Base-by-base conservation (phyloP, 2,329 filamentous ascomycete species). In the Colletotrichum karsti region DNA sequence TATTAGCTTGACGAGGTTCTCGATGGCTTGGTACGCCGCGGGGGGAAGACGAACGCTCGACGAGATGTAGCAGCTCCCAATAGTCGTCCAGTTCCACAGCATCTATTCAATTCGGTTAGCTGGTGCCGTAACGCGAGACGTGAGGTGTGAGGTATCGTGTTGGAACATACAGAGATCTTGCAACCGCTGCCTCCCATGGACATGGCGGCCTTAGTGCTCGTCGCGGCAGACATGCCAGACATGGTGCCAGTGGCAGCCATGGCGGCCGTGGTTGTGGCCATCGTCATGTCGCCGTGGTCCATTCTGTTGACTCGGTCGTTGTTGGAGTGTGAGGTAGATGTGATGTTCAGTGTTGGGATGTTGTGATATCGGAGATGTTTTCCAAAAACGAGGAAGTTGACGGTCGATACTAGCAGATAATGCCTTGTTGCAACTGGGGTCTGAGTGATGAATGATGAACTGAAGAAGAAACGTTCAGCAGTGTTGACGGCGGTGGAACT, bases 41-140 rank as follows among this genome's bases (percentile, higher is more conserved):
- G n/a, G n/a, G n/a, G n/a, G n/a, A n/a, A n/a, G n/a, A n/a, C n/a
- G n/a, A n/a, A n/a, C n/a, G n/a, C n/a, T n/a, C n/a, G n/a, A n/a
- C 4, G 50, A 37, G 9, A 96, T 86, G 84, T 96, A 95, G 80
- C 90, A 93, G 20, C 90, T 80, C 76, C 92, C 89, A 75, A 92
- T 82, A 3, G 90, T 91, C 77, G 92, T 85, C 91, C 91, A 93
- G 78, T 94, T 94, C 91, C 92, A 93, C 42, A 93, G 82, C 92
- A 94, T 94, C 91, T 93, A 9, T 48, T 48, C 13, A 37, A 3
- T 1, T 41, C 12, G 55, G 22, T 71, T 67, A 72, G 67, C 22
- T 26, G 28, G 33, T 46, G 13, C 15, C 20, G 20, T 8, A n/a
- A 20, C n/a, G n/a, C n/a, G n/a, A n/a, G n/a, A n/a, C n/a, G n/a